Conservation (phyloP, 225 moss, liverwort and hornwort species). For the Pleurozium schreberi region DNA sequence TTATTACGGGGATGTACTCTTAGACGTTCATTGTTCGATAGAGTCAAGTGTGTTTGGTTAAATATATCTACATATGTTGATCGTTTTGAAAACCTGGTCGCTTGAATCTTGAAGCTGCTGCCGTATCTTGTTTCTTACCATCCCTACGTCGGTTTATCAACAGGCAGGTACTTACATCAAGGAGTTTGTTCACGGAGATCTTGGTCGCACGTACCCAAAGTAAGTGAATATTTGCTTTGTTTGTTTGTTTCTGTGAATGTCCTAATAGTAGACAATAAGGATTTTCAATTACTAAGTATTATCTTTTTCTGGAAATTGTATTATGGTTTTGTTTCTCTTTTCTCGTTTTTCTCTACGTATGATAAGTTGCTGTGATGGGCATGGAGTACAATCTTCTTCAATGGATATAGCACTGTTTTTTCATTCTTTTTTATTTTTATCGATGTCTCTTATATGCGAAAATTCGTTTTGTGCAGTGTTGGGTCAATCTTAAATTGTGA, state of each 20-base stretch:
- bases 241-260: neutral
- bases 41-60: neutral
- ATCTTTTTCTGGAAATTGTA: neutral
- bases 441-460: neutral
- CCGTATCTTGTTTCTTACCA: neutral
- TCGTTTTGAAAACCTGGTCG: neutral
- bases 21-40: neutral
- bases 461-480: constrained; percentile 49
- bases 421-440: neutral
- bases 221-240: constrained; percentile 20
- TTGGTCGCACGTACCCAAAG: constrained; percentile 91
- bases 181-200: constrained; percentile 97
- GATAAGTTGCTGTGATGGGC: neutral
- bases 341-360: neutral
- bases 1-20: neutral
- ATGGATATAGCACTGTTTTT: neutral
- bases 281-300: neutral
- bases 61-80: neutral
- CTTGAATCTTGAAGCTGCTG: neutral
- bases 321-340: neutral
- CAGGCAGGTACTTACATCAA: constrained; percentile 98
- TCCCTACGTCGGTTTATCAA: neutral
- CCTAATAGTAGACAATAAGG: neutral
- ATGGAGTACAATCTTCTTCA: neutral
- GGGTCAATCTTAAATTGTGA: constrained; percentile 74